A percentile compares a stretch with the other conserved stretches of the same genome.
These are phyloP conservation scores for Oehlia diaphana DNA, from an alignment of 192 early-diverging fungal species.

Conservation along the genomic window DNA sequence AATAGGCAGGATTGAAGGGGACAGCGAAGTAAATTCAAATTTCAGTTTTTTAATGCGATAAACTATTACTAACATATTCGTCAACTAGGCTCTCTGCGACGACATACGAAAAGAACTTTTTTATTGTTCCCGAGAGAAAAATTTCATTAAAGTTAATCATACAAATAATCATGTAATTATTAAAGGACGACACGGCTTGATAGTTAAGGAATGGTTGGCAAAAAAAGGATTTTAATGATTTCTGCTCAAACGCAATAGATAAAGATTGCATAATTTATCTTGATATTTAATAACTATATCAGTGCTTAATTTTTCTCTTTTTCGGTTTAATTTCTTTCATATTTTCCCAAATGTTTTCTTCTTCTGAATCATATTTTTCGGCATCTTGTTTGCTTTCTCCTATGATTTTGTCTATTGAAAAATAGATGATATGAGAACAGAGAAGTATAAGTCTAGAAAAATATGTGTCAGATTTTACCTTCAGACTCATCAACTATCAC, in stretches of 20 bases:
- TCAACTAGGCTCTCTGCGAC: constrained; percentile 9
- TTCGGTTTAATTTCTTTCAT: constrained; percentile 38
- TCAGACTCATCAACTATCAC: constrained; percentile 64
- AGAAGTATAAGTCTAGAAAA: neutral
- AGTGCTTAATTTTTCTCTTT: constrained; percentile 29
- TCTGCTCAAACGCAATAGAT: neutral
- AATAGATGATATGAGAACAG: neutral
- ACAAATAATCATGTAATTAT: constrained; percentile 40
- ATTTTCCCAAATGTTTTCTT: constrained; percentile 67
- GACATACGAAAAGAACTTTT: constrained; percentile 19
- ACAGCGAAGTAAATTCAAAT: constrained; percentile 47
- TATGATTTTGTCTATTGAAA: neutral
- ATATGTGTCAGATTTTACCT: constrained; percentile 18
- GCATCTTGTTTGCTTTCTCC: constrained; percentile 24
- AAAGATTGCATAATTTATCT: neutral
- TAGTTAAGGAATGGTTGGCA: constrained; percentile 42
- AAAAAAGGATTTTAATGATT: constrained; percentile 41
- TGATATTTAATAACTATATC: neutral
- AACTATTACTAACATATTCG: constrained; percentile 22
- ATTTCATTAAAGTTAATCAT: constrained; percentile 1
- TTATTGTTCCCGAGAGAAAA: neutral
- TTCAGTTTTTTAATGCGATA: constrained; percentile 20
- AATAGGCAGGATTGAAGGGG: constrained; percentile 71
- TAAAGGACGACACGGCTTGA: constrained; percentile 37
- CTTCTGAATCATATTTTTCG: constrained; percentile 50